phyloP scores from a whole-genome alignment of 1,284 basidiomycete species.

The Apiotrichum montevideense region DNA sequence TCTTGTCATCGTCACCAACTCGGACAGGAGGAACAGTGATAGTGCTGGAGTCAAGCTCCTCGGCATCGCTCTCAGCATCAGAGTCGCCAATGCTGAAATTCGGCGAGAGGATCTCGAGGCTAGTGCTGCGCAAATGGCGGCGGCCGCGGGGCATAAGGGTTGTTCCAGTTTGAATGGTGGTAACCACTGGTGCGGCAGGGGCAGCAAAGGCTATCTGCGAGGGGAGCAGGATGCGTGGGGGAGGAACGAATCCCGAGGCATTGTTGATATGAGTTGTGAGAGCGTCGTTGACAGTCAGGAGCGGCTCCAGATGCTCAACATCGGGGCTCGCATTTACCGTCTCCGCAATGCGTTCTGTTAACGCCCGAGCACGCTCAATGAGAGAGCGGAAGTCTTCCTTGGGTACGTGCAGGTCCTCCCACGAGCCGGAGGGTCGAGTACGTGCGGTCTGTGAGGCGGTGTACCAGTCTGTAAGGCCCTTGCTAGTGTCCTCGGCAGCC shows the following conservation, averaged over 20 bases:
- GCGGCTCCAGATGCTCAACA: slow-evolving; percentile 53
- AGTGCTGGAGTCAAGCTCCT: slow-evolving; percentile 41
- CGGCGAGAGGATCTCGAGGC: slow-evolving; percentile 56
- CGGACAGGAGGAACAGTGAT: neutral
- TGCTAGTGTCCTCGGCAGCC: slow-evolving; percentile 50
- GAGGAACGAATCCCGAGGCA: slow-evolving; percentile 35
- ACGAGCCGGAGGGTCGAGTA: slow-evolving; percentile 24
- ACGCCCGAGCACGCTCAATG: slow-evolving; percentile 52
- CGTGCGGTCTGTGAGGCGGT: slow-evolving; percentile 18
- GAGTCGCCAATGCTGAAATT: slow-evolving; percentile 58
- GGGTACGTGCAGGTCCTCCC: slow-evolving; percentile 43
- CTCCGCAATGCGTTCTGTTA: slow-evolving; percentile 57
- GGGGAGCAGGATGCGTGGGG: slow-evolving; percentile 35
- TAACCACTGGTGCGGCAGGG: slow-evolving; percentile 14
- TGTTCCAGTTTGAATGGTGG: slow-evolving; percentile 1
- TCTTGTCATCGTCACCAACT: neutral
- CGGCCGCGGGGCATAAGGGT: slow-evolving; percentile 10
- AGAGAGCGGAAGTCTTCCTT: slow-evolving; percentile 42
- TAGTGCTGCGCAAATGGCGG: slow-evolving; percentile 35
- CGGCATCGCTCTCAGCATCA: slow-evolving; percentile 59
- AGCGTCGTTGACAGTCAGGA: slow-evolving; percentile 66
- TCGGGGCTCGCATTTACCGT: slow-evolving; percentile 51
- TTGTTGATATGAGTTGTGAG: slow-evolving; percentile 52
- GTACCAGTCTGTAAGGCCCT: slow-evolving; percentile 40
- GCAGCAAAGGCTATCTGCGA: slow-evolving; percentile 28